Conservation (phyloP, 257 asterid genomes). For the Solanum acaule region DNA sequence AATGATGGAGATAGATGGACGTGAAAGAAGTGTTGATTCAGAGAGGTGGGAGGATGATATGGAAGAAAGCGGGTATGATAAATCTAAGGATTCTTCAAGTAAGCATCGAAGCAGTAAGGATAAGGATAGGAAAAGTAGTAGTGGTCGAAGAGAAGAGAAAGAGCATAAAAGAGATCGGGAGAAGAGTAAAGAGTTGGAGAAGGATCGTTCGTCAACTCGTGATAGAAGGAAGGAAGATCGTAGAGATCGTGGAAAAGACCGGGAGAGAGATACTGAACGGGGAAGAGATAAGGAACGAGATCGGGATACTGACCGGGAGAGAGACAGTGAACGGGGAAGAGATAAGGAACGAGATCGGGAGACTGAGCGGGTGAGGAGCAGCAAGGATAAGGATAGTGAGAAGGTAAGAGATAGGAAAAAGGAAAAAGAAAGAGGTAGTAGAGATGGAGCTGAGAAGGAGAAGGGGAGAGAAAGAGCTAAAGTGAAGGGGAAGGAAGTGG, state of each 20-base stretch:
- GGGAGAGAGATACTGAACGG: neutral
- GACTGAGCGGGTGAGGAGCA: constrained; percentile 15
- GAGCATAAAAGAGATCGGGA: constrained; percentile 53
- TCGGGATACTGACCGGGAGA: neutral
- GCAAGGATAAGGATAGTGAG: constrained; percentile 54
- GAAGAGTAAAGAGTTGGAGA: constrained; percentile 31
- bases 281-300: neutral
- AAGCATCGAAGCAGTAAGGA: constrained; percentile 59
- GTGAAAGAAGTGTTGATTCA: constrained; percentile 42
- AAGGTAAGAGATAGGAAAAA: constrained; percentile 33
- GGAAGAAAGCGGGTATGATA: constrained; percentile 41
- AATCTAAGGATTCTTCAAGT: constrained; percentile 32
- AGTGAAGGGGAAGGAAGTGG: constrained; percentile 53
- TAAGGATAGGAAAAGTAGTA: constrained; percentile 51
- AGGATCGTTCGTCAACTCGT: constrained; percentile 31
- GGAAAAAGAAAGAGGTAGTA: constrained; percentile 39
- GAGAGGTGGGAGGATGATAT: constrained; percentile 51
- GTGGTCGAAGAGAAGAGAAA: constrained; percentile 49
- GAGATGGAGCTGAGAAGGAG: constrained; percentile 47
- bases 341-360: neutral
- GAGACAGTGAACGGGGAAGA: neutral
- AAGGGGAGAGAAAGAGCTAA: constrained; percentile 53
- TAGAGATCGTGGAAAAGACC: neutral
- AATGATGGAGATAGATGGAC: constrained; percentile 34
- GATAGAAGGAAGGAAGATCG: constrained; percentile 52